Evolutionary conservation across 192 early-diverging fungal species (phyloP).

Genomic region (Rhizoclosmatium sp.): DNA sequence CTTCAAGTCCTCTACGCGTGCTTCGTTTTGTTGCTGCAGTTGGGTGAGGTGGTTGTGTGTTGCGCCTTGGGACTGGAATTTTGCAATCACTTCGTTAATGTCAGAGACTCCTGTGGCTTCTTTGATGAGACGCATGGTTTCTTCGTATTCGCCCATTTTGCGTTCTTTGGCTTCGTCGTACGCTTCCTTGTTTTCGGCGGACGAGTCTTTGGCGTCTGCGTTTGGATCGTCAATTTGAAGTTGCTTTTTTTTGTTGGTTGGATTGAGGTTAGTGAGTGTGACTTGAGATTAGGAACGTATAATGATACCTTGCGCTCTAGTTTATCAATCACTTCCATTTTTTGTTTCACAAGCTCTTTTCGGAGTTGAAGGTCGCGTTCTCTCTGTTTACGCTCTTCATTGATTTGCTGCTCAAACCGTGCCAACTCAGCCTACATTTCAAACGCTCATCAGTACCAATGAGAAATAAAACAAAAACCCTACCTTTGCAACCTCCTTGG

Average conservation of each 20-base stretch:
- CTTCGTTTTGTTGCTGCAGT: slow-evolving; percentile 57
- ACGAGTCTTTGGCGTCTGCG: slow-evolving; percentile 36
- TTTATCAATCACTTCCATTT: slow-evolving; percentile 65
- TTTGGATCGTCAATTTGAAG: slow-evolving; percentile 57
- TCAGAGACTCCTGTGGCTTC: slow-evolving; percentile 68
- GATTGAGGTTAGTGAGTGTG: slow-evolving; percentile 4
- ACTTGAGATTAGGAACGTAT: slow-evolving; percentile 4
- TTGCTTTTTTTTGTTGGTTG: slow-evolving; percentile 24
- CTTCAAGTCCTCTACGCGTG: slow-evolving; percentile 57
- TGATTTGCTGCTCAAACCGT: slow-evolving; percentile 66
- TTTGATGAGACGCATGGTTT: slow-evolving; percentile 69
- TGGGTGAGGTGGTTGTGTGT: slow-evolving; percentile 62
- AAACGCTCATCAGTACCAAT: slow-evolving; percentile 30
- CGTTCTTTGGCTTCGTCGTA: slow-evolving; percentile 64
- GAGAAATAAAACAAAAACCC: slow-evolving; percentile 8
- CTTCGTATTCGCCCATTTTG: slow-evolving; percentile 65
- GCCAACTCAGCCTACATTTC: slow-evolving; percentile 56
- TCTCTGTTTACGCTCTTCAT: slow-evolving; percentile 66
- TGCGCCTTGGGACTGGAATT: slow-evolving; percentile 68
- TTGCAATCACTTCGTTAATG: slow-evolving; percentile 68
- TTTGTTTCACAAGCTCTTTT: slow-evolving; percentile 67
- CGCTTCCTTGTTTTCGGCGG: slow-evolving; percentile 53
- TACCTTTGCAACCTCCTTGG: slow-evolving; percentile 67
- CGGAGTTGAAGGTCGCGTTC: slow-evolving; percentile 61
- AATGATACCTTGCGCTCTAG: slow-evolving; percentile 57